phyloP scores from a whole-genome alignment of 2,329 filamentous ascomycete genomes.

The Escovopsis sp. region DNA sequence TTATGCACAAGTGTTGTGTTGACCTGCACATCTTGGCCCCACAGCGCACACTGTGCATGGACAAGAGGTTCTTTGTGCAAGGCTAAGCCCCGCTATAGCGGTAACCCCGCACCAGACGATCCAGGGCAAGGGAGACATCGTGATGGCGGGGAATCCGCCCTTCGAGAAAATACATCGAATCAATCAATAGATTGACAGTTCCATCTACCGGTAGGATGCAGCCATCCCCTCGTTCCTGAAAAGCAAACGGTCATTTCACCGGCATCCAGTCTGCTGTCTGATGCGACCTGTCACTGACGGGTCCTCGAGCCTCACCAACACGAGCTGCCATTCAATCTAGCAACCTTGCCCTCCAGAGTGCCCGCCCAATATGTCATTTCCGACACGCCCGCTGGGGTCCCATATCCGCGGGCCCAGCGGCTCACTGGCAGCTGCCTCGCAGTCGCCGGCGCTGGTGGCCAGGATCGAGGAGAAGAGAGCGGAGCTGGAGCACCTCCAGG shows the following conservation, averaged over 20 bases:
- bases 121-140: not conserved
- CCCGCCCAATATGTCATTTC: conserved; percentile 36
- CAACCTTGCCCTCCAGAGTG: not conserved
- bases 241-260: too few relatives aligned
- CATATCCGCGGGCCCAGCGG: conserved; percentile 51
- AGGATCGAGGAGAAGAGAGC: conserved; percentile 77
- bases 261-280: not conserved
- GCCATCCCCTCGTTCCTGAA: not conserved
- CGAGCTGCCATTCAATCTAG: not conserved
- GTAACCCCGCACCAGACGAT: not conserved
- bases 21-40: too few relatives aligned
- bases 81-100: too few relatives aligned
- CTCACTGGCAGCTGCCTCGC: conserved; percentile 35
- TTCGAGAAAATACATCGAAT: too few relatives aligned
- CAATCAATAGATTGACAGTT: not conserved
- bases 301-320: too few relatives aligned
- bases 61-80: too few relatives aligned
- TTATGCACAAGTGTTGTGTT: too few relatives aligned
- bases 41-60: too few relatives aligned
- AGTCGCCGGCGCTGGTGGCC: conserved; percentile 55
- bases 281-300: too few relatives aligned
- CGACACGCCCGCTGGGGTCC: conserved; percentile 43
- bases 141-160: not conserved
- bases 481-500: conserved; percentile 64
- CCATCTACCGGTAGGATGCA: not conserved